Evolutionary conservation across 805 yeast species (phyloP), one percentile per base, ranked within the genome.

Genomic region (Nakazawaea wickerhamii): DNA sequence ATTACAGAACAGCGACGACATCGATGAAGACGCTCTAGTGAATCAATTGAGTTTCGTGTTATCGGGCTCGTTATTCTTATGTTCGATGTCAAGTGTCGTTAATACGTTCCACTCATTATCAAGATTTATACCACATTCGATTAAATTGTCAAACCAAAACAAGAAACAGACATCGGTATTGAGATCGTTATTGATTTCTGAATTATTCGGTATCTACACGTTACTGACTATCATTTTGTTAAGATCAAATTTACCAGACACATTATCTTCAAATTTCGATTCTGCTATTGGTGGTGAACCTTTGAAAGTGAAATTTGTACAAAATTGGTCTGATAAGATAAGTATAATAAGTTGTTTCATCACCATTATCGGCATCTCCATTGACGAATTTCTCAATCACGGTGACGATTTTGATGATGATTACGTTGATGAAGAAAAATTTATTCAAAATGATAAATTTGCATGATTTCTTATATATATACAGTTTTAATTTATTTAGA

Each of bases 11-110:
- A 26, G 57, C 9, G 60, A 67, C 1, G 46, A 59, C 2, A 41
- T 44, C 27, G 60, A 70, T 10, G 68, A 64, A 48, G 61, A 66
- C 2, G 69, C 63, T 47, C 55, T 72, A 46, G 62, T 70, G 20
- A 68, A 67, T 43, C 73, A 67, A 50, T 59, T 75, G 30, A 65
- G 75, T 35, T 68, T 82, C 45, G 48, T 77, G 2, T 54, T 82
- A 13, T 77, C 86, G 1, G 77, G 81, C 9, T 68, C 72, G 13
- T 63, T 83, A 40, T 82, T 83, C 50, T 53, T 75, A 1, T 71
- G 83, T 45, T 79, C 87, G 1, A 70, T 83, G 50, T 78, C 83
- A 20, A 81, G 81, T 43, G 89, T 83, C 1, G 57, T 71, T 37
- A 61, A 71, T 31, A 81, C 90, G 0, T 71, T 82, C 45, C 70